Base-by-base conservation (phyloP, 2,329 filamentous ascomycete genomes). In the Clarireedia sp. region DNA sequence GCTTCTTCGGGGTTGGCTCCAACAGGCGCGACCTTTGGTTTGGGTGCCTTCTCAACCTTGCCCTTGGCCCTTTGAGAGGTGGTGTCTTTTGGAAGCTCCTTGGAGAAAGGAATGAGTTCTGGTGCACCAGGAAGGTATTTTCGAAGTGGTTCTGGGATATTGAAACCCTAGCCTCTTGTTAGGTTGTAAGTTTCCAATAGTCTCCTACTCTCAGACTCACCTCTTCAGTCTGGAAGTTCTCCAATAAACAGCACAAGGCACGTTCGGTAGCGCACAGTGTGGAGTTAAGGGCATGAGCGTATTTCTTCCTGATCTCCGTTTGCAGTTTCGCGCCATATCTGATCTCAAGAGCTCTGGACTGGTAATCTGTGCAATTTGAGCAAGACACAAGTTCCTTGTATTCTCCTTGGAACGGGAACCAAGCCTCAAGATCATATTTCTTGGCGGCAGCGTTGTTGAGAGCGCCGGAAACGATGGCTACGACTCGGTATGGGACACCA, bases 321-420 rank as follows among this genome's bases (percentile, higher is more conserved):
- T 88, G 85, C 69, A 86, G 88, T 80, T 96, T 97, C 59, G 83
- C 79, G 48, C 94, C 92, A 66, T 86, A 96, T 57, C 94, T 83
- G 65, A 99, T 95, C 72, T 97, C 92, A 12, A 99, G 80, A 64
- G 90, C 91, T 55, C 94, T 82, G 23, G 90, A 90, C 77, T 99
- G 94, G 77, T 97, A 97, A 71, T 97, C 92, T 45, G 90, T 95
- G 77, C 94, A 99, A 75, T 99, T 99, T 59, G 90, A 95, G 80
- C 91, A 96, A 19, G 89, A 95, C 50, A 97, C 94, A 26, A 99
- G 82, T 75, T 97, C 94, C 75, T 97, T 97, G 80, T 97, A 99
- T 73, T 97, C 94, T 66, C 87, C 87, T 72, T 97, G 91, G 78
- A 88, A 95, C 16, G 90, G 90, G 72, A 95, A 96, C 89, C 90